These are phyloP conservation scores for Spirogloea muscicola DNA, from an alignment of 139 green algal genomes.

Conservation along the genomic window DNA sequence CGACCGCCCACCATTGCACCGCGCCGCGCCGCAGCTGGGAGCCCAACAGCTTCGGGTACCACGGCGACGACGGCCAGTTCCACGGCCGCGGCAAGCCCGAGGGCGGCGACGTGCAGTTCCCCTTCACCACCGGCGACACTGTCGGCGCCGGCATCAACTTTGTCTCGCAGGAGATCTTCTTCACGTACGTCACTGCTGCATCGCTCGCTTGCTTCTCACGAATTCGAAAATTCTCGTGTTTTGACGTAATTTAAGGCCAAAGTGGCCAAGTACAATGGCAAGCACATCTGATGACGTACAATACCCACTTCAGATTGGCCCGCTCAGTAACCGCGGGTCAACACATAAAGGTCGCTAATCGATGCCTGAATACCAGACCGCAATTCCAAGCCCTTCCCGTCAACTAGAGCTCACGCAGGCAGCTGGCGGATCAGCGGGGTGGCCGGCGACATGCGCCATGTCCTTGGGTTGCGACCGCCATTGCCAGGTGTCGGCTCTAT, in stretches of 20 bases:
- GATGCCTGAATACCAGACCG: background rate
- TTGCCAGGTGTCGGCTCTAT: too few relatives aligned
- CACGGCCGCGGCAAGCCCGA: slow-evolving; percentile 71
- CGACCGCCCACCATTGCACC: too few relatives aligned
- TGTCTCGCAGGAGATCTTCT: slow-evolving; percentile 78
- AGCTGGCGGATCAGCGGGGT: too few relatives aligned
- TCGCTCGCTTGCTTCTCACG: background rate
- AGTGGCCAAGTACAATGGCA: too few relatives aligned
- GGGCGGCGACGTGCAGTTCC: slow-evolving; percentile 60
- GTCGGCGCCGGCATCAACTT: slow-evolving; percentile 79
- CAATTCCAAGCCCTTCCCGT: background rate
- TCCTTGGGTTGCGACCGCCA: too few relatives aligned
- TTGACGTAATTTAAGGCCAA: background rate
- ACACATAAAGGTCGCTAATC: too few relatives aligned
- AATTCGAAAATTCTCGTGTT: too few relatives aligned
- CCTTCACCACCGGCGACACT: slow-evolving; percentile 67
- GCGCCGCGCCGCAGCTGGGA: slow-evolving; percentile 73
- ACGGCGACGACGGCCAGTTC: slow-evolving; percentile 79
- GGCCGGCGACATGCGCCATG: too few relatives aligned
- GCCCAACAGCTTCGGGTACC: slow-evolving; percentile 75
- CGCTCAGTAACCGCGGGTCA: too few relatives aligned
- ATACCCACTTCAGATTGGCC: too few relatives aligned
- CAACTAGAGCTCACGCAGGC: background rate
- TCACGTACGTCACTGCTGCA: slow-evolving; percentile 80
- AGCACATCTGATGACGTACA: too few relatives aligned